Percentiles rank a stretch among this genome's conserved stretches.
phyloP scores from a whole-genome alignment of 257 asterid genomes.

The Solanum gandarillasii region DNA sequence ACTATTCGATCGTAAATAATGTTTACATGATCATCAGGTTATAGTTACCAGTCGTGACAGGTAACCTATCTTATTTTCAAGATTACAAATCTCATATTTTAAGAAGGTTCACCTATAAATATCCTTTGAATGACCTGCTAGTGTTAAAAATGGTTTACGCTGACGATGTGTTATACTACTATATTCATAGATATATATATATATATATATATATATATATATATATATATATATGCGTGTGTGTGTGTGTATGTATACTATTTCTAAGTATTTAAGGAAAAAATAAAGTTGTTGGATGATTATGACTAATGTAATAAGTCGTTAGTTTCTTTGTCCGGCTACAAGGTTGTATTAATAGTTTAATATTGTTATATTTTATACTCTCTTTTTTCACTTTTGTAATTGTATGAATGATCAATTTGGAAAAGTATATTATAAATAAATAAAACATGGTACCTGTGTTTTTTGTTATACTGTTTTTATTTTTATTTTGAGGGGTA shows the following conservation, averaged over 20 bases:
- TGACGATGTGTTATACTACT: neutral
- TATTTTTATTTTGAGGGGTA: neutral
- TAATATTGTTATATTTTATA: neutral
- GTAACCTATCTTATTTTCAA: neutral
- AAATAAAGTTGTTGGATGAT: neutral
- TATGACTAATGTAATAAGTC: neutral
- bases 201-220: neutral
- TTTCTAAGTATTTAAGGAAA: neutral
- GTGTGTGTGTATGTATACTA: neutral
- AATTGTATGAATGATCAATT: neutral
- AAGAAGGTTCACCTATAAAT: neutral
- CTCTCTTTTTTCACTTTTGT: neutral
- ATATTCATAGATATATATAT: neutral
- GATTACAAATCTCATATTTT: neutral
- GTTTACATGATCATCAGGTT: neutral
- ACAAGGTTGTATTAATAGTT: neutral
- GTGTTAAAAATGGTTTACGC: neutral
- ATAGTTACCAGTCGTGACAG: neutral
- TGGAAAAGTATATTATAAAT: neutral
- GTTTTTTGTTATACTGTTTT: neutral
- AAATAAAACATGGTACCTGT: neutral
- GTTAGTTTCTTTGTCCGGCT: neutral
- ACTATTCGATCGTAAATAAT: neutral
- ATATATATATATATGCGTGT: neutral
- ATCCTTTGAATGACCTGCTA: neutral